Percentiles rank a stretch among this genome's conserved stretches.
phyloP scores from a whole-genome alignment of 2,329 filamentous ascomycete genomes.

The Diaporthe amygdali region DNA sequence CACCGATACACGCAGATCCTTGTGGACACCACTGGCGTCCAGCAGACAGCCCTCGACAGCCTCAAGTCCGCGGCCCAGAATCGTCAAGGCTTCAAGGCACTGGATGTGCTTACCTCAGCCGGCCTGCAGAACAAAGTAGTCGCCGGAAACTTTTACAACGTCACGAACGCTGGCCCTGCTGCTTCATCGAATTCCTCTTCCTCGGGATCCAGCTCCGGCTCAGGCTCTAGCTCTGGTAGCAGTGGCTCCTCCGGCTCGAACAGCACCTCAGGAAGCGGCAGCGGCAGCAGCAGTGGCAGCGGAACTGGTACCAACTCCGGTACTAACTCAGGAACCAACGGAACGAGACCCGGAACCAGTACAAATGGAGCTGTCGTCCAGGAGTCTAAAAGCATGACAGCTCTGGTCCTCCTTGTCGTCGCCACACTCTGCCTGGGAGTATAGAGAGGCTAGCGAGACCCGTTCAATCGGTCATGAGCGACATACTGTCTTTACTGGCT shows the following conservation, averaged over 20 bases:
- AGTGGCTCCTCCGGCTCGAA: background rate
- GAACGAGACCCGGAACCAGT: background rate
- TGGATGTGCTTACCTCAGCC: constrained; percentile 36
- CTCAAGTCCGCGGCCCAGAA: constrained; percentile 36
- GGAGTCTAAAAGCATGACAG: constrained; percentile 11
- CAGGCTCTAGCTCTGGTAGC: background rate
- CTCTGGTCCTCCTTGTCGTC: constrained; percentile 2
- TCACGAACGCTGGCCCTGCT: constrained; percentile 42
- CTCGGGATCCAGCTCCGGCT: background rate
- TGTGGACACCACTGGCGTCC: constrained; percentile 41
- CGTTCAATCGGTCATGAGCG: background rate
- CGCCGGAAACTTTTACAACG: constrained; percentile 45
- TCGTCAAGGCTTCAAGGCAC: constrained; percentile 39
- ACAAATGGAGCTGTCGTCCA: constrained; percentile 7
- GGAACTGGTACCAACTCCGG: background rate
- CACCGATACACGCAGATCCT: constrained; percentile 47
- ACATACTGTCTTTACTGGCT: background rate
- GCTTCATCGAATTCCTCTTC: background rate
- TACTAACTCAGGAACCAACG: background rate
- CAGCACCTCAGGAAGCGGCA: background rate
- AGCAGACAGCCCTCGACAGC: constrained; percentile 30
- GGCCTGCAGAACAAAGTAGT: constrained; percentile 38
- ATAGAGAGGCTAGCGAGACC: background rate
- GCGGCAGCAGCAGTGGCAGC: background rate
- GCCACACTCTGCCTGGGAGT: background rate